Evolutionary conservation across 164 flowering plant genomes (phyloP), one percentile per base, ranked within the genome.

Genomic region (Taxillus chinensis): DNA sequence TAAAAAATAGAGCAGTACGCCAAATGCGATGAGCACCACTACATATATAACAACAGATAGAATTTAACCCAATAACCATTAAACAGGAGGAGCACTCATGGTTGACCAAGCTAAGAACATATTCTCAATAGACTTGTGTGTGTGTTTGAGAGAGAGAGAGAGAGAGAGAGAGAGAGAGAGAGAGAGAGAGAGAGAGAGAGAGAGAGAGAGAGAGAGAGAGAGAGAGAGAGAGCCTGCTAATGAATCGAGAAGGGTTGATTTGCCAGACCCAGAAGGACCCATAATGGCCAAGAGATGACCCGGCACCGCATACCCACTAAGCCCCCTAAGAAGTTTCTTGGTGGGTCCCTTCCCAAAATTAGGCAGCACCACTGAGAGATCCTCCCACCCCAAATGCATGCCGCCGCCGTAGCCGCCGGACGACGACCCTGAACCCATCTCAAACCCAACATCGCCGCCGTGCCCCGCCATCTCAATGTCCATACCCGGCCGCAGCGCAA

Each of bases 221-320:
- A 16, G 15, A 64, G 42, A 27, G 41, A 45, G 53, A 62, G n/a
- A 52, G 79, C 85, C 85, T 75, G 85, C 80, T 4, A 81, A 65
- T 8, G 83, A 63, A 62, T 81, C 85, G 56, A 81, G 85, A 67
- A 81, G 82, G 5, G 83, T 81, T n/a, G 82, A 81, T 70, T 81
- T 81, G n/a, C 85, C 82, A 37, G 82, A 81, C 4, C 85, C 85
- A 62, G 85, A 81, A 53, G 85, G 85, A 69, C 84, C 84, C 84
- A 80, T 80, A 62, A 80, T 78, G 9, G 84, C 84, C 77, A 73
- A 68, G 71, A 78, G 75, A 62, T 75, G 56, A 51, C 82, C 80
- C 54, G 85, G 82, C 68, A 77, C 80, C 43, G 80, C 82, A 64
- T 55, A 82, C 9, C 92, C 92, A 57, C 38, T 65, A 0, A 86